Base-by-base conservation (phyloP, 495 filamentous ascomycete genomes). In the Letharia columbiana region DNA sequence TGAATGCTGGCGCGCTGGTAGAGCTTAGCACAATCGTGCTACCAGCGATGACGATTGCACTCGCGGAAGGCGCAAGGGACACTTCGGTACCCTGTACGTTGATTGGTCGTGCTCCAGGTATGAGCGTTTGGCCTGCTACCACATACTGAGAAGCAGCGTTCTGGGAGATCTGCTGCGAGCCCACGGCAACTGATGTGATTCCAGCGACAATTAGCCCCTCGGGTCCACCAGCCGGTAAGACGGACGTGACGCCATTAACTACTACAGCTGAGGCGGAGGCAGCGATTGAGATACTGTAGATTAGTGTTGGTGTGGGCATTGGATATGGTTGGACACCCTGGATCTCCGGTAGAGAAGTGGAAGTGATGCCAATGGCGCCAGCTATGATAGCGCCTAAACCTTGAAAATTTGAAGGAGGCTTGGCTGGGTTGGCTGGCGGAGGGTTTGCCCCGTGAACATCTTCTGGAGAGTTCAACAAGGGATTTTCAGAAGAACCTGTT, bases 1-100 rank as follows among this genome's bases (percentile, higher is more conserved):
- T 63, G 6, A 68, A 63, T 15, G 49, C 35, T 10, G 69, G 67
- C 23, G 33, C 57, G 33, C 54, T 18, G 45, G 37, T 39, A 54
- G 47, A 1, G 11, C 60, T 45, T 18, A 67, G 52, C 39, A 23
- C 52, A n/a, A 57, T 67, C 7, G 69, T 69, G 17, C 18, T 62
- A 18, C 68, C 59, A 49, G 31, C 49, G 33, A 71, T 54, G 9
- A 71, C 58, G 42, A 71, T 52, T 3, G 41, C 68, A 17, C 28
- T 56, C 2, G 35, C 67, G 5, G 50, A 59, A 31, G 67, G 59
- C 11, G 69, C 62, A 54, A 71, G 54, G 31, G 56, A 66, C 15
- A 66, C 31, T 17, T 50, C 37, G n/a, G 68, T 60, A 8, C 69
- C 69, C 3, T 37, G 42, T 23, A 71, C 69, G 3, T 57, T 61